These are phyloP conservation scores for Nicotiana undulata DNA, from an alignment of 257 asterid genomes.

Conservation along the genomic window DNA sequence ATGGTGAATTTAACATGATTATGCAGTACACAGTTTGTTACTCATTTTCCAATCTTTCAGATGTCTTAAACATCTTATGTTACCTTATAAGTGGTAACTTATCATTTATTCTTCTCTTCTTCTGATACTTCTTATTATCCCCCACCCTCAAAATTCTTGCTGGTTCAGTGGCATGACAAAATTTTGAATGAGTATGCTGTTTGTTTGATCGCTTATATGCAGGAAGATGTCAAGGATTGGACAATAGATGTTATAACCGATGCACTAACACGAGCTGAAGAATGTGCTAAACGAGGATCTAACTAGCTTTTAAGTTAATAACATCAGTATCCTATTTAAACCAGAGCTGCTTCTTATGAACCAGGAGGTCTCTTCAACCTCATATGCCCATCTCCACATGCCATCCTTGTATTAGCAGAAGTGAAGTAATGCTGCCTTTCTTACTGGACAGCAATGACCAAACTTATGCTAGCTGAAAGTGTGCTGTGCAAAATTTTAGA, in stretches of 20 bases:
- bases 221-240: conserved; percentile 94
- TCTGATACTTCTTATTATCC: not conserved
- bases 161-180: conserved; percentile 3
- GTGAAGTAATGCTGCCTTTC: not conserved
- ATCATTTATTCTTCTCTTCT: not conserved
- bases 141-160: not conserved
- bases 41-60: not conserved
- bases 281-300: conserved; percentile 51
- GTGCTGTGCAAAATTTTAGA: not conserved
- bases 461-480: not conserved
- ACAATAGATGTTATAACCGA: conserved; percentile 64
- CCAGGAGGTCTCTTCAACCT: not conserved
- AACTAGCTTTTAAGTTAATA: conserved; percentile 13
- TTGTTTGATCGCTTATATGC: conserved; percentile 11
- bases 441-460: not conserved
- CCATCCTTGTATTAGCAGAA: not conserved
- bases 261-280: conserved; percentile 79
- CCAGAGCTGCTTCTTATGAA: not conserved
- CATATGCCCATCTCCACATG: not conserved
- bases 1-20: not conserved
- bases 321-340: not conserved
- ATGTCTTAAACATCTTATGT: not conserved
- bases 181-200: not conserved
- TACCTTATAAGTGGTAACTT: not conserved
- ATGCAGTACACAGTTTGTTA: too few relatives aligned